phyloP scores from a whole-genome alignment of 148 eudicot species.

The Rhododendron ovatum region DNA sequence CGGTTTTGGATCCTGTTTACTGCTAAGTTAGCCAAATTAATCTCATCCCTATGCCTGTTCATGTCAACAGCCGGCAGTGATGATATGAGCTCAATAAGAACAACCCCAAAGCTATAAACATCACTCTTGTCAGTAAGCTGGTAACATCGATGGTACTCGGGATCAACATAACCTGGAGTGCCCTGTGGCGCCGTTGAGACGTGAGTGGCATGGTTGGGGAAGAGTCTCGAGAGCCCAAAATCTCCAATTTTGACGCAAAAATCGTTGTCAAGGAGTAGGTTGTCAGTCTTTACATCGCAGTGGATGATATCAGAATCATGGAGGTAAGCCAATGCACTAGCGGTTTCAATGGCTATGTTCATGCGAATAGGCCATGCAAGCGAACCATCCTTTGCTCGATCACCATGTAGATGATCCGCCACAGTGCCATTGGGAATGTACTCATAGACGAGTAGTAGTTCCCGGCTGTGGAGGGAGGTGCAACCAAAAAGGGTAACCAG shows the following conservation, averaged over 20 bases:
- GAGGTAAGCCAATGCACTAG: constrained; percentile 32
- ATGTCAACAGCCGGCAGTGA: constrained; percentile 52
- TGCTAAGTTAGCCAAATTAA: constrained; percentile 46
- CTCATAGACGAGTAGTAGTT: constrained; percentile 64
- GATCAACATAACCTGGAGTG: constrained; percentile 53
- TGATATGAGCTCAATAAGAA: constrained; percentile 55
- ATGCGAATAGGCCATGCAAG: constrained; percentile 31
- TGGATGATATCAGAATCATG: constrained; percentile 32
- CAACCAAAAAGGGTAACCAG: constrained; percentile 63
- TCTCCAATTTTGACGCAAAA: constrained; percentile 34
- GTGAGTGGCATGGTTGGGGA: constrained; percentile 20
- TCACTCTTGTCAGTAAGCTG: constrained; percentile 58
- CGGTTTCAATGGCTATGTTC: constrained; percentile 35
- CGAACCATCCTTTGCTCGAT: not conserved
- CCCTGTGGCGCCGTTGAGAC: constrained; percentile 40
- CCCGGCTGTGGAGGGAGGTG: constrained; percentile 51
- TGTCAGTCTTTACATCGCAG: constrained; percentile 20
- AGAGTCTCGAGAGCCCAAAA: constrained; percentile 24
- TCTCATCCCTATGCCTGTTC: constrained; percentile 35
- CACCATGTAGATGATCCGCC: constrained; percentile 22
- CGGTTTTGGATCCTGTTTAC: constrained; percentile 24
- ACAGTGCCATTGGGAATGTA: constrained; percentile 62
- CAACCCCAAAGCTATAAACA: constrained; percentile 62
- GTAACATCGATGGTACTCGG: constrained; percentile 53
- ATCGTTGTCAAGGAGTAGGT: constrained; percentile 25